Base-by-base conservation (phyloP, 805 yeast species). In the Lipomyces japonicus region DNA sequence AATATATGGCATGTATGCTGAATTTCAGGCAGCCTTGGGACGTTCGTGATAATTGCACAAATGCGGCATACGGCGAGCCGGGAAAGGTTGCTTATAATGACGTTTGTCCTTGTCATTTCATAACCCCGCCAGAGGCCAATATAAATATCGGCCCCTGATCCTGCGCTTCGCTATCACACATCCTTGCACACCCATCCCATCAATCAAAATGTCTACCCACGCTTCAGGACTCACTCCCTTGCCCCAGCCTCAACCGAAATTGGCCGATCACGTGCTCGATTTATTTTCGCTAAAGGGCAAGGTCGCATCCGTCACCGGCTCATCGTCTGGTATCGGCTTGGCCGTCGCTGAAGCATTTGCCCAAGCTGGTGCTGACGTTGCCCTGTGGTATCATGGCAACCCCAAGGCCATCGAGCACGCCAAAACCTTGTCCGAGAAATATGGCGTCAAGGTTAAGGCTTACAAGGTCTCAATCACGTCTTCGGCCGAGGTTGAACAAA, bases 301-400 rank as follows among this genome's bases (percentile, higher is more conserved):
- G 68, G 83, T 82, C 12, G 93, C 95, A 24, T 79, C 86, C 3
- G 78, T 87, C 51, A 84, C 95, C n/a, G 95, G 95, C 40, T 85
- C 87, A 10, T 81, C 90, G 16, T 75, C 84, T 40, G 95, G 95
- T 30, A 86, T 87, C 58, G 95, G 95, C 14, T 77, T 68, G 60
- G 86, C 86, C 3, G 84, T 85, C 31, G 95, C 95, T 39, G 85
- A 80, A 66, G 90, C 88, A 2, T 86, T 74, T 62, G 84, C 89
- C 43, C 91, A 86, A 69, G 91, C 91, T 3, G 95, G 95, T 44
- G 95, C 95, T 7, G 84, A 84, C 55, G 78, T 88, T 30, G 86
- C 86, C 41, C 73, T 82, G 59, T 80, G 84, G 80, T 80, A 76
- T 72, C 79, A 77, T 66, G 71, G 79, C 51, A 76, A 75, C 60